Conservation (phyloP, 2,329 filamentous ascomycete species). For the Calonectria pseudoturangicola region DNA sequence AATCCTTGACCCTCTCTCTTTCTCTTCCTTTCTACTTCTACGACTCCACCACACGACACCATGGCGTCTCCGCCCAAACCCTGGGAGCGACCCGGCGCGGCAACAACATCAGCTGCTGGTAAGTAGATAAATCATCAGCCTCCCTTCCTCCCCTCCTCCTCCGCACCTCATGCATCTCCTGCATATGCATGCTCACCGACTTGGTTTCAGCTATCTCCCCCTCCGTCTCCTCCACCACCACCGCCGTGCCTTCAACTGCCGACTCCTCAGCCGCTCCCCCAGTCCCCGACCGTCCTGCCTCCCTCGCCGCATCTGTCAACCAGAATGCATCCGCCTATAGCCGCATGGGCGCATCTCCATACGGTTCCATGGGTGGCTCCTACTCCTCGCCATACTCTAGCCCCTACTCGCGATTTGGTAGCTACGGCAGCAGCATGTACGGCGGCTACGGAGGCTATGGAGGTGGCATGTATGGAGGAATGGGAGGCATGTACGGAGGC, state of each 20-base stretch:
- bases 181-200: slow-evolving; percentile 53
- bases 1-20: slow-evolving; percentile 31
- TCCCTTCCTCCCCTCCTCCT: slow-evolving; percentile 27
- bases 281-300: slow-evolving; percentile 86
- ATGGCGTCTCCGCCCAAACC: slow-evolving; percentile 95
- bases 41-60: slow-evolving; percentile 37
- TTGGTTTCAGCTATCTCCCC: slow-evolving; percentile 60
- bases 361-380: slow-evolving; percentile 63
- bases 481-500: slow-evolving; percentile 61
- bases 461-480: slow-evolving; percentile 64
- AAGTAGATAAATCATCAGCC: slow-evolving; percentile 56
- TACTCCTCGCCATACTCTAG: slow-evolving; percentile 63
- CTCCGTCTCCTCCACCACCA: slow-evolving; percentile 63
- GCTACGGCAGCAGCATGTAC: slow-evolving; percentile 66
- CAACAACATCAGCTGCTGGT: slow-evolving; percentile 68
- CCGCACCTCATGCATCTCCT: slow-evolving; percentile 36
- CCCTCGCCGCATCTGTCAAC: slow-evolving; percentile 87
- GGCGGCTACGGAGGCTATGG: slow-evolving; percentile 57
- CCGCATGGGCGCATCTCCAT: slow-evolving; percentile 72
- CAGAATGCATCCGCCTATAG: slow-evolving; percentile 92
- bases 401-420: slow-evolving; percentile 66
- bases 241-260: slow-evolving; percentile 62
- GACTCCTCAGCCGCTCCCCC: slow-evolving; percentile 73
- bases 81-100: slow-evolving; percentile 89
- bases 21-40: slow-evolving; percentile 15